These are phyloP conservation scores for Pseudonectria foliicola DNA, from an alignment of 2,329 filamentous ascomycete genomes.

Conservation along the genomic window DNA sequence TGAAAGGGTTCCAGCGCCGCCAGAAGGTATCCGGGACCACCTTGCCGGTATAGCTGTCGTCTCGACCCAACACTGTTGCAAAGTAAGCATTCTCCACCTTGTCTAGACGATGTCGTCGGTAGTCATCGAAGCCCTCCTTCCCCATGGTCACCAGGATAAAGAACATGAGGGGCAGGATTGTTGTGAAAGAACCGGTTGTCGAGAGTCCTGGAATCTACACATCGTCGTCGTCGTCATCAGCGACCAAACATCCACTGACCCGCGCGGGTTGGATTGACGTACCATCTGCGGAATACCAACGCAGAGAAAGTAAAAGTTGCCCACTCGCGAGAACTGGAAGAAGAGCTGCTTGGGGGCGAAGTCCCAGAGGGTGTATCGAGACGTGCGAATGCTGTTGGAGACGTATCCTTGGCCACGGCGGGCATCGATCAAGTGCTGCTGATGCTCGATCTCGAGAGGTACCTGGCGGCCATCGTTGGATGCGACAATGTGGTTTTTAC, in stretches of 20 bases:
- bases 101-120: slow-evolving; percentile 70
- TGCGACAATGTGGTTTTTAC: slow-evolving; percentile 60
- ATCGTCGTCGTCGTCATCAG: slow-evolving; percentile 7
- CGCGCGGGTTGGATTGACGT: slow-evolving; percentile 4
- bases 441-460: slow-evolving; percentile 33
- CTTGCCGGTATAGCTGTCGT: slow-evolving; percentile 27
- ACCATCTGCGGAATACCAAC: slow-evolving; percentile 74
- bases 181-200: slow-evolving; percentile 69
- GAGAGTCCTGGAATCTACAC: slow-evolving; percentile 57
- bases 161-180: slow-evolving; percentile 65
- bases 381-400: slow-evolving; percentile 66
- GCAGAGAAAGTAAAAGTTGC: slow-evolving; percentile 82
- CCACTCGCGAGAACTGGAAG: slow-evolving; percentile 78
- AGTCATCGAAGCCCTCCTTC: slow-evolving; percentile 85
- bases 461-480: slow-evolving; percentile 61
- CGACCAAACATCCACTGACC: background rate
- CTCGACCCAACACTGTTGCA: slow-evolving; percentile 37
- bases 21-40: slow-evolving; percentile 14
- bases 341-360: slow-evolving; percentile 80
- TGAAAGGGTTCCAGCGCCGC: slow-evolving; percentile 27
- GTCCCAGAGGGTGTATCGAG: slow-evolving; percentile 75
- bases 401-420: slow-evolving; percentile 43
- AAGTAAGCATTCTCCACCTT: slow-evolving; percentile 66
- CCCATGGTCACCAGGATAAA: slow-evolving; percentile 74
- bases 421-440: slow-evolving; percentile 39